Conservation (phyloP, 129 eudicot species). For the Cynara cardunculus region DNA sequence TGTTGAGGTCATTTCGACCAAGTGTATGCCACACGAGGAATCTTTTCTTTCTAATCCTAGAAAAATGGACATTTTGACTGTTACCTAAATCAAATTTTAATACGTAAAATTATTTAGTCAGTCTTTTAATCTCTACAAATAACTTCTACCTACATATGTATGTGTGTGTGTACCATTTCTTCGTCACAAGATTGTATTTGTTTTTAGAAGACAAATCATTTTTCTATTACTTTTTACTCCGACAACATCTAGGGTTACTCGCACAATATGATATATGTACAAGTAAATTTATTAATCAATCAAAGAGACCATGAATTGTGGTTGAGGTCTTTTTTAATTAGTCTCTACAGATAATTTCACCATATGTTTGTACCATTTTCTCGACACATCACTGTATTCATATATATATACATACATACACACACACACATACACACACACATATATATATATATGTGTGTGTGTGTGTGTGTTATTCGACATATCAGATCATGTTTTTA, state of each 20-base stretch:
- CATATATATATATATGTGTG: too few species aligned
- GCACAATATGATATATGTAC: too few species aligned
- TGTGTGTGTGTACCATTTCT: not conserved
- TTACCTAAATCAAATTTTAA: not conserved
- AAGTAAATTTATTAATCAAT: not conserved
- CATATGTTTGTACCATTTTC: not conserved
- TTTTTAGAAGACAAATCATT: not conserved
- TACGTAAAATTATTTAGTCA: not conserved
- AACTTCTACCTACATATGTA: not conserved
- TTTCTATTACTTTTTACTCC: not conserved
- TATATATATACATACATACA: too few species aligned
- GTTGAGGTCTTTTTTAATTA: not conserved
- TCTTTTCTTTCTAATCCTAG: not conserved
- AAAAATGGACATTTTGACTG: not conserved
- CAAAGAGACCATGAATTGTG: not conserved
- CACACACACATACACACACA: too few species aligned
- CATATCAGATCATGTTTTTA: not conserved
- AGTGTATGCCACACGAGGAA: constrained; percentile 10
- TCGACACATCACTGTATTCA: not conserved
- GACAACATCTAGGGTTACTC: too few species aligned
- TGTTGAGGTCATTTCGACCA: not conserved
- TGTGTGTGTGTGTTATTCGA: too few species aligned
- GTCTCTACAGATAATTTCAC: not conserved
- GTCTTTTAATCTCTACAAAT: not conserved
- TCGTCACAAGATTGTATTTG: not conserved